A percentile compares a stretch with the other conserved stretches of the same genome.
Conservation (phyloP, 257 asterid genomes). For the Leptodermis oblonga region DNA sequence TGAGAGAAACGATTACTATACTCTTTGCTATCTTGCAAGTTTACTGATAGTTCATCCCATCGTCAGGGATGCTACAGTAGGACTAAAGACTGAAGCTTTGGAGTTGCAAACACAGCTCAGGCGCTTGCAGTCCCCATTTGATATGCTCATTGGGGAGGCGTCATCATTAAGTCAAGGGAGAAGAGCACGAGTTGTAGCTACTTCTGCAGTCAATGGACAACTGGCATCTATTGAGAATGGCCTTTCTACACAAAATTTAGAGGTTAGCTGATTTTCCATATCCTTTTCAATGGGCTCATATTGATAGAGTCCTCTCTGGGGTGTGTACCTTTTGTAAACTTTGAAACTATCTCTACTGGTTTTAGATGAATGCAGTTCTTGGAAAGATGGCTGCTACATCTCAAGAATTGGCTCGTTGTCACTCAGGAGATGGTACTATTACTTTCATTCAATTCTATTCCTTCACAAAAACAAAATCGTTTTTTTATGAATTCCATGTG, state of each 20-base stretch:
- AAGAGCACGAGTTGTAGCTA: constrained; percentile 90
- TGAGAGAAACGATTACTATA: constrained; percentile 13
- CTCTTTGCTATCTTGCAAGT: too few species aligned
- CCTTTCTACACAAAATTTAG: constrained; percentile 89
- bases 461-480: neutral
- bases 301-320: neutral
- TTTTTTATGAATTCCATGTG: neutral
- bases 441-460: constrained; percentile 3
- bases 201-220: constrained; percentile 83
- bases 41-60: constrained; percentile 26
- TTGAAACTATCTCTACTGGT: constrained; percentile 20
- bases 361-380: constrained; percentile 86
- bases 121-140: constrained; percentile 70
- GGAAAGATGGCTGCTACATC: constrained; percentile 89
- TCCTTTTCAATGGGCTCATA: neutral
- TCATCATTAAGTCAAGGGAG: constrained; percentile 91
- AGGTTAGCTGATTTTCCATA: constrained; percentile 41
- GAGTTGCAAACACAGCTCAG: constrained; percentile 95
- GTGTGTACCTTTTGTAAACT: neutral
- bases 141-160: constrained; percentile 86
- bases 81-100: constrained; percentile 78
- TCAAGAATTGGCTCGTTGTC: constrained; percentile 90
- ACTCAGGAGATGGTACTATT: constrained; percentile 87
- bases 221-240: constrained; percentile 70
- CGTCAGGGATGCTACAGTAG: constrained; percentile 79